These are phyloP conservation scores for Paecilomyces dactylethromorphus DNA, from an alignment of 2,329 filamentous ascomycete genomes.

Conservation along the genomic window DNA sequence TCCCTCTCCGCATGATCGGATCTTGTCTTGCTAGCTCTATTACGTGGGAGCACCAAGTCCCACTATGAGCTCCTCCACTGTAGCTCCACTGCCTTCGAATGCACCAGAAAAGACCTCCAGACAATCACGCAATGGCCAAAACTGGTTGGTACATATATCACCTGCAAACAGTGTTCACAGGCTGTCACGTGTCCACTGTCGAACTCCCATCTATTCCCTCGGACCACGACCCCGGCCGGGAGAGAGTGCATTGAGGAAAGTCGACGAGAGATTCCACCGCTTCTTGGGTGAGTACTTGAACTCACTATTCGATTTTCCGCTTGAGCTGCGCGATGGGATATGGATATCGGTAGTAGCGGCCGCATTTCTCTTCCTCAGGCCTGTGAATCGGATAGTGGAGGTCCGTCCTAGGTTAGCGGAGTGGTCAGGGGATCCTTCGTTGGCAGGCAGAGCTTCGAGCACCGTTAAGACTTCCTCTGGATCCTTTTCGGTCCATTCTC, in stretches of 20 bases:
- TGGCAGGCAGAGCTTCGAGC: background rate
- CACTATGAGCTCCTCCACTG: background rate
- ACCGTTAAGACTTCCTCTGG: background rate
- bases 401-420: background rate
- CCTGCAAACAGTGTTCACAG: background rate
- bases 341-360: constrained; percentile 1
- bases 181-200: background rate
- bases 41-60: background rate
- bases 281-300: constrained; percentile 4
- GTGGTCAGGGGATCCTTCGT: background rate
- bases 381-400: constrained; percentile 2
- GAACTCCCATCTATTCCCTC: background rate
- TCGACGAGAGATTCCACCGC: constrained; percentile 5
- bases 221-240: background rate
- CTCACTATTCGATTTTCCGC: constrained; percentile 1
- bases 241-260: constrained; percentile 3
- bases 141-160: background rate
- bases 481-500: constrained; percentile 6
- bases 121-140: background rate
- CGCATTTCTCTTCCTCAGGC: constrained; percentile 2
- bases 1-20: background rate
- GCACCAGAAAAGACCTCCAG: background rate
- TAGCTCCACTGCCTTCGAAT: background rate
- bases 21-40: background rate
- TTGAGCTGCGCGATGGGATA: background rate